phyloP scores from a whole-genome alignment of 2,329 filamentous ascomycete genomes.

The Microsporum canis region DNA sequence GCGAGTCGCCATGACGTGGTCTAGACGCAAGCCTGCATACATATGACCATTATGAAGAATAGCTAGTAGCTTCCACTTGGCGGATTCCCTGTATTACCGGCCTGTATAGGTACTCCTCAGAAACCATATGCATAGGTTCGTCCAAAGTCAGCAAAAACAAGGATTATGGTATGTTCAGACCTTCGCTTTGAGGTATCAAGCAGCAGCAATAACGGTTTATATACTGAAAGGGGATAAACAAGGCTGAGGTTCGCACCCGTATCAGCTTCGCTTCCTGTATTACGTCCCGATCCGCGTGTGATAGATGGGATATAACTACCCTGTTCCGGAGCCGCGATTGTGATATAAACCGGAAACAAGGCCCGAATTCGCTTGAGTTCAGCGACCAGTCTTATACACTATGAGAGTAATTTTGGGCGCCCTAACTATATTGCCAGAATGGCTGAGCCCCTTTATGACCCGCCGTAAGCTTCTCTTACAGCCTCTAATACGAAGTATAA shows the following conservation, averaged over 20 bases:
- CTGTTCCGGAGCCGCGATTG: not conserved
- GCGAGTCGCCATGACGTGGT: not conserved
- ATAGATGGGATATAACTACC: not conserved
- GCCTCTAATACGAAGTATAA: not conserved
- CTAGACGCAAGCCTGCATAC: not conserved
- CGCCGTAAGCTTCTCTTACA: not conserved
- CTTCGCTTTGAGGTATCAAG: not conserved
- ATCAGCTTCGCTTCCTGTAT: too few relatives aligned
- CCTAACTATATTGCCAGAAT: not conserved
- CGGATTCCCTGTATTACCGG: not conserved
- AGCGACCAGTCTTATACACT: not conserved
- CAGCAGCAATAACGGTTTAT: not conserved
- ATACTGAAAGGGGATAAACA: not conserved
- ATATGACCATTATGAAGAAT: not conserved
- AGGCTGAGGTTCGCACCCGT: not conserved
- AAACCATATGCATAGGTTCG: not conserved
- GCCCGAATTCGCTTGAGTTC: not conserved
- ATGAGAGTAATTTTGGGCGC: too few relatives aligned
- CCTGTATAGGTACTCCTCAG: not conserved
- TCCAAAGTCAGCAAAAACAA: too few relatives aligned
- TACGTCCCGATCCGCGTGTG: not conserved
- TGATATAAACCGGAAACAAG: not conserved
- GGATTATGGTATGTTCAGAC: not conserved
- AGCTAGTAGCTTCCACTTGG: not conserved
- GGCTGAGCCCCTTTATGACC: not conserved